phyloP scores from a whole-genome alignment of 1,139 yeast genomes.

The Pichia sp. region DNA sequence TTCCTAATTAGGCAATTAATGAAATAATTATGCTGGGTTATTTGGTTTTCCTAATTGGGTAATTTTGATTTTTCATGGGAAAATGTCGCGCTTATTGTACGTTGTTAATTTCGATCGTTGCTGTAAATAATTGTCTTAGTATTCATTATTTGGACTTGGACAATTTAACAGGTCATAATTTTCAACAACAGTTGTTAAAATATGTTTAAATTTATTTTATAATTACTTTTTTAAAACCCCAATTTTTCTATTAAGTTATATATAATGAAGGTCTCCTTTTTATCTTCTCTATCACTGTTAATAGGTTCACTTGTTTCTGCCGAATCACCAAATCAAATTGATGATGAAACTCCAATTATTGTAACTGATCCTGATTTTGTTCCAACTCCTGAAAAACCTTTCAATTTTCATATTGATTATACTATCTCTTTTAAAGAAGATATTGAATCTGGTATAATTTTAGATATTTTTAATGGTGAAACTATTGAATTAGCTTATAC shows the following conservation, averaged over 20 bases:
- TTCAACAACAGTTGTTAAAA: too few relatives aligned
- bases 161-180: too few relatives aligned
- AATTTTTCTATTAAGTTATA: neutral
- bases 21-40: neutral
- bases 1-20: neutral
- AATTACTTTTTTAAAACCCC: neutral
- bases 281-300: neutral
- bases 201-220: too few relatives aligned
- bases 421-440: conserved; percentile 39
- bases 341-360: conserved; percentile 11
- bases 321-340: conserved; percentile 15
- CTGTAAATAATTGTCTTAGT: too few relatives aligned
- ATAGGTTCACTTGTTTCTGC: too few relatives aligned
- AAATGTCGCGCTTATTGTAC: too few relatives aligned
- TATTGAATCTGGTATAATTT: conserved; percentile 32
- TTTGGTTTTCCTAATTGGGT: neutral
- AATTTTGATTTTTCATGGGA: too few relatives aligned
- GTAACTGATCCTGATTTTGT: conserved; percentile 21
- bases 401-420: conserved; percentile 39
- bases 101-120: too few relatives aligned
- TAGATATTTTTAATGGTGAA: conserved; percentile 45
- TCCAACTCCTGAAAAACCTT: conserved; percentile 31
- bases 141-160: too few relatives aligned
- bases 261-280: neutral
- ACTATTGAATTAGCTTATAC: conserved; percentile 48